Conservation (phyloP, 164 flowering plant genomes). For the Berberis vulgaris region DNA sequence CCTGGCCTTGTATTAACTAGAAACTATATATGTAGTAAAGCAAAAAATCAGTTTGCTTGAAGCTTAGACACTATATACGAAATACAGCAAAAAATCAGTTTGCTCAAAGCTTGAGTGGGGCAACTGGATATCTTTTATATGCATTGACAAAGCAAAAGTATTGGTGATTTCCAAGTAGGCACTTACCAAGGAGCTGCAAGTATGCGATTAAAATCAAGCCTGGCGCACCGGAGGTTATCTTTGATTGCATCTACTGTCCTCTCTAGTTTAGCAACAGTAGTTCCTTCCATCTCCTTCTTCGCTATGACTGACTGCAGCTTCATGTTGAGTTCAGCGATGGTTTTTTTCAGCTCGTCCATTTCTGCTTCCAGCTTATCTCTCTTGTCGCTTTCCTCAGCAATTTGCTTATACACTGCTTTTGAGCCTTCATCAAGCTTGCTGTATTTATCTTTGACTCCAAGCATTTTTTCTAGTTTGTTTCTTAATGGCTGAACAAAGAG, state of each 20-base stretch:
- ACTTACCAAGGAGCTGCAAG: not conserved
- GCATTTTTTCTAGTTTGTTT: not conserved
- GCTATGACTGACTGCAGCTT: not conserved
- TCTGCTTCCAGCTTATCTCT: not conserved
- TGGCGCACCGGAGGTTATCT: not conserved
- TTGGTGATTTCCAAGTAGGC: too few relatives aligned
- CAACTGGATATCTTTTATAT: too few relatives aligned
- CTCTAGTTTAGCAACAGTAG: not conserved
- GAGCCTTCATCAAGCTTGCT: not conserved
- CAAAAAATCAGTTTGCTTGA: too few relatives aligned
- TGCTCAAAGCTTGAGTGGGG: too few relatives aligned
- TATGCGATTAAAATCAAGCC: not conserved
- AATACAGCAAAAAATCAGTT: too few relatives aligned
- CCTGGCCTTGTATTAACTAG: too few relatives aligned
- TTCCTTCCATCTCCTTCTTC: not conserved
- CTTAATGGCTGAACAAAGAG: not conserved
- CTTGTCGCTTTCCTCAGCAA: not conserved
- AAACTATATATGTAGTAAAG: too few relatives aligned
- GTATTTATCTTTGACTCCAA: not conserved
- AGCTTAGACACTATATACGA: too few relatives aligned
- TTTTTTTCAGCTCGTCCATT: not conserved
- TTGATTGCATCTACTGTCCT: not conserved
- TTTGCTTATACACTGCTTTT: not conserved
- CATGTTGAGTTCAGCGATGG: not conserved
- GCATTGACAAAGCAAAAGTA: too few relatives aligned